Base-by-base conservation (phyloP, 306 rosid genomes). In the Vigna radiata region DNA sequence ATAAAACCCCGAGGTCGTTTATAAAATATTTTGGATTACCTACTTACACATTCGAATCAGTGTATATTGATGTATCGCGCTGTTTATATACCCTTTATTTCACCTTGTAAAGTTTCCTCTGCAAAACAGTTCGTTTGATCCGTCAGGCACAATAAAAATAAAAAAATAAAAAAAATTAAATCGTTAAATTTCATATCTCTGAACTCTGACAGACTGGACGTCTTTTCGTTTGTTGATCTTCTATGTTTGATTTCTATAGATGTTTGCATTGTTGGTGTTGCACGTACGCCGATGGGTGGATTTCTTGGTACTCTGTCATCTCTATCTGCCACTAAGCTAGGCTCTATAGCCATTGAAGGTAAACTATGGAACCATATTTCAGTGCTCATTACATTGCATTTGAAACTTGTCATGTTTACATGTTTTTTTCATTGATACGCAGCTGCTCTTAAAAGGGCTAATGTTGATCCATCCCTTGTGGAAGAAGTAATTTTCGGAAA, bases 241-340 rank as follows among this genome's bases (percentile, higher is more conserved):
- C 29, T 77, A 50, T 19, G 54, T 77, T 67, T 83, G 47, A 60
- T 64, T 49, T 83, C 49, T 85, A 60, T 82, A 96, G 99, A 93
- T 96, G 99, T 96, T 79, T 92, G 91, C 89, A 78, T 96, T 4
- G 99, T 96, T 62, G 99, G 99, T 76, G 87, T 92, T 87, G 98
- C 99, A 25, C 93, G 99, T 17, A 96, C 99, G 36, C 99, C 99
- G 5, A 89, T 96, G 96, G 99, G 99, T 75, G 97, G 84, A 25
- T 91, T 96, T 84, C 97, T 96, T 62, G 99, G 99, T 41, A 50
- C 88, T 64, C 89, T 96, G 18, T 96, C 99, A 44, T 91, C 99
- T 79, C 23, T 91, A 66, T 8, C 97, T 41, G 99, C 98, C 68
- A 91, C 98, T 73, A 96, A 96, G 80, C 90, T 96, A 29, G 99